Evolutionary conservation across 148 eudicot genomes (phyloP), one percentile per base, ranked within the genome.

Genomic region (Rhododendron mucronatum): DNA sequence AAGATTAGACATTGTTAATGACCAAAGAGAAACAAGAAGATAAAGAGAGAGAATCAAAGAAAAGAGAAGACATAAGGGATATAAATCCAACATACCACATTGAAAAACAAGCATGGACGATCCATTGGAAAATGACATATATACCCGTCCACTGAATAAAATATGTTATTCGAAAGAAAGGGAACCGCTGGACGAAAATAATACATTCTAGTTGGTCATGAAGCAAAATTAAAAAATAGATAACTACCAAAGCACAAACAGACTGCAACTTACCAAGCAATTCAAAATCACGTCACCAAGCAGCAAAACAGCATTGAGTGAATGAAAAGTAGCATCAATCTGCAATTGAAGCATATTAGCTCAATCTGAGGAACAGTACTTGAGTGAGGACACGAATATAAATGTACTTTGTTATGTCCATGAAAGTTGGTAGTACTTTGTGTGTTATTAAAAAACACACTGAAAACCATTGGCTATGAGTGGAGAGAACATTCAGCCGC

Each of bases 111-210:
- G 89, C 92, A 89, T 97, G 99, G 84, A 91, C 45, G 86, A 94
- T 93, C 99, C 99, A 97, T 85, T 97, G 98, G 92, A 87, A 89
- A 82, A 93, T 84, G 84, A 97, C 93, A 83, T 89, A 97, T 23
- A 83, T 75, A 59, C 88, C 83, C 21, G 96, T 95, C 95, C 94
- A 94, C 79, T 91, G 53, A 76, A 92, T 84, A 61, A 97, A 94
- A 89, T 97, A 97, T 35, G 90, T 91, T 67, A 94, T 53, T 45
- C 99, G 94, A 88, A 95, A 97, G 88, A 94, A 87, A 37, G 98
- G 97, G 73, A 93, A 94, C 71, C 92, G 88, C 98, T 95, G 94
- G 50, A 80, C 88, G 47, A 18, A 86, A 86, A 80, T 71, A 63
- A 76, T 3, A 53, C 37, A 57, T 39, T 65, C 26, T 39, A 81